Evolutionary conservation across 352 stramenopile species (phyloP).

Genomic region (Globisporangium splendens): DNA sequence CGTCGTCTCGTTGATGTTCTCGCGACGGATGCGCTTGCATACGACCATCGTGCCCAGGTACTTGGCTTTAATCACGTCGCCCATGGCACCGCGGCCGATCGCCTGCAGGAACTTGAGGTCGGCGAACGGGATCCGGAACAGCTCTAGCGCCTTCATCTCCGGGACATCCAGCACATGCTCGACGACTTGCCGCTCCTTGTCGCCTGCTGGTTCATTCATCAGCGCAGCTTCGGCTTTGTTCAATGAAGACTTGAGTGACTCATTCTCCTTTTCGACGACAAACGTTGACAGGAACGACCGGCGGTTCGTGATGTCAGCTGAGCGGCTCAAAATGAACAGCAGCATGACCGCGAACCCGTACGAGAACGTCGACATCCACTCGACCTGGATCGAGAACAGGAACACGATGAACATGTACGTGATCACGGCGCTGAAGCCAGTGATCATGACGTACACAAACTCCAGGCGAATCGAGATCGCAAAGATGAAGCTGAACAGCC

Average conservation of each 20-base stretch:
- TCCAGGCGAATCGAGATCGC: conserved; percentile 84
- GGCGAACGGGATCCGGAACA: conserved; percentile 79
- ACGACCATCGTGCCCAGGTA: conserved; percentile 87
- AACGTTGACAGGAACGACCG: conserved; percentile 82
- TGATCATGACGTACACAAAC: conserved; percentile 82
- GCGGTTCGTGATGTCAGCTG: conserved; percentile 73
- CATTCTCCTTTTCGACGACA: conserved; percentile 84
- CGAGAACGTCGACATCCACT: conserved; percentile 65
- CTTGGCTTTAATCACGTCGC: conserved; percentile 86
- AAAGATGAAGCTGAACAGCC: conserved; percentile 81
- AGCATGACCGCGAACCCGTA: conserved; percentile 67
- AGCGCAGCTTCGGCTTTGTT: conserved; percentile 78
- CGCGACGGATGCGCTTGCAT: conserved; percentile 84
- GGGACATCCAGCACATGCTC: conserved; percentile 59
- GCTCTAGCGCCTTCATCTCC: conserved; percentile 73
- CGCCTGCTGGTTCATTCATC: conserved; percentile 72
- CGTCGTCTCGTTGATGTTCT: conserved; percentile 68
- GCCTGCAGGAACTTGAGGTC: conserved; percentile 81
- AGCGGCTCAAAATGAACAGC: conserved; percentile 75
- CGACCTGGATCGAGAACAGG: conserved; percentile 46
- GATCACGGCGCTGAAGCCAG: conserved; percentile 45
- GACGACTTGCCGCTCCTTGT: conserved; percentile 72
- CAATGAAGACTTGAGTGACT: conserved; percentile 72
- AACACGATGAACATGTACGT: conserved; percentile 66
- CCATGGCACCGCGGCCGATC: conserved; percentile 77